These are phyloP conservation scores for Phoma sp. DNA, from an alignment of 2,329 filamentous ascomycete genomes.

Conservation along the genomic window DNA sequence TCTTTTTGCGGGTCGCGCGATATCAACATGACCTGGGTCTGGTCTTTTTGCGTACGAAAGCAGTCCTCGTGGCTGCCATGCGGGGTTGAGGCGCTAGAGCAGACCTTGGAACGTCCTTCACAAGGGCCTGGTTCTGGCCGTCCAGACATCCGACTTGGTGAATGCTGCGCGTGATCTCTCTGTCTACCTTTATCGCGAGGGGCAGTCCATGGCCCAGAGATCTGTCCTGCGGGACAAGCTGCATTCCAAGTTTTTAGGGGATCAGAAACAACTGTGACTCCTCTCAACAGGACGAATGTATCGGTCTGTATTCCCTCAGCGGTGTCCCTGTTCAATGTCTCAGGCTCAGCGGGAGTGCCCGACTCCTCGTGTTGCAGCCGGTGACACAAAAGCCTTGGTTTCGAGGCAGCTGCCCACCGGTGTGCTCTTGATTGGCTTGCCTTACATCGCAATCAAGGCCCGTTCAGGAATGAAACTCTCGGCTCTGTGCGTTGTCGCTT, in stretches of 20 bases:
- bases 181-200: neutral
- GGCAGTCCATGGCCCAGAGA: neutral
- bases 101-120: neutral
- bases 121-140: neutral
- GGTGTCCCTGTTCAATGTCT: neutral
- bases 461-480: slow-evolving; percentile 28
- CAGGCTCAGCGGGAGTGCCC: slow-evolving; percentile 2
- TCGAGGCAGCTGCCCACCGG: slow-evolving; percentile 28
- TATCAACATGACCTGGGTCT: neutral
- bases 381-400: slow-evolving; percentile 32
- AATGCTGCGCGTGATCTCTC: slow-evolving; percentile 1
- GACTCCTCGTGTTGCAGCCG: slow-evolving; percentile 1
- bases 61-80: neutral
- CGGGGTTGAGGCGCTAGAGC: neutral
- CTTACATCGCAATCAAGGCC: slow-evolving; percentile 28
- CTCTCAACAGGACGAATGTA: neutral
- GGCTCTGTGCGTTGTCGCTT: slow-evolving; percentile 45
- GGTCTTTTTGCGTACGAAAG: neutral
- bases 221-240: neutral
- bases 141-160: neutral
- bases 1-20: neutral
- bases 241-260: neutral
- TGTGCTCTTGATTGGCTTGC: slow-evolving; percentile 28
- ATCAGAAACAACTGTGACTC: neutral
- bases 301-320: neutral